Conservation (phyloP, 1,139 yeast genomes). For the Komagataea norvegica region DNA sequence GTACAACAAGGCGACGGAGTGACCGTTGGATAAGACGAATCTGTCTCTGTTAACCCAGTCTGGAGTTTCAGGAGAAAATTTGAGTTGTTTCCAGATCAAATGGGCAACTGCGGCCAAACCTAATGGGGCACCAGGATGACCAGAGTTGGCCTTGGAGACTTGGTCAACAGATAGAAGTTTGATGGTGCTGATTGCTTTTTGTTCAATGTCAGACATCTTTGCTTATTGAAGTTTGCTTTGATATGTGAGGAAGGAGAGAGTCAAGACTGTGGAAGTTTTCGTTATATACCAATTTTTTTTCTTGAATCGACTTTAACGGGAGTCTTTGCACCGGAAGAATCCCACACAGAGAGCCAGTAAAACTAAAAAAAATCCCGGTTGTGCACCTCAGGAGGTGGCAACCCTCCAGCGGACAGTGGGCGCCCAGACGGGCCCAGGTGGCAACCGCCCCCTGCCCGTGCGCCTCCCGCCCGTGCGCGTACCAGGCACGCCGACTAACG, state of each 20-base stretch:
- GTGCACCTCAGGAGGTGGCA: background rate
- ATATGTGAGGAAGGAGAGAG: background rate
- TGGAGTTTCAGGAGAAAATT: conserved; percentile 86
- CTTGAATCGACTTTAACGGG: conserved; percentile 5
- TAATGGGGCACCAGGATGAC: conserved; percentile 99
- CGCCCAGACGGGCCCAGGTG: no score
- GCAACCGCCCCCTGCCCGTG: no score
- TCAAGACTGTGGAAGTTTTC: background rate
- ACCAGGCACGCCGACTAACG: no score
- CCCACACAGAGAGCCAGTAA: background rate
- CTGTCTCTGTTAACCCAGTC: conserved; percentile 94
- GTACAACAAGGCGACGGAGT: conserved; percentile 90
- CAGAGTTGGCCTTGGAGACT: conserved; percentile 86
- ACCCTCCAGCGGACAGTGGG: no score
- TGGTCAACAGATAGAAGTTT: conserved; percentile 89
- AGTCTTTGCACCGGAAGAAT: conserved; percentile 8
- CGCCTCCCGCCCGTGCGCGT: no score
- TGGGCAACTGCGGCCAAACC: conserved; percentile 93
- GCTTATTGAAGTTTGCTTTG: no score
- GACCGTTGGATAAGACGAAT: conserved; percentile 94
- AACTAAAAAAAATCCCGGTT: no score
- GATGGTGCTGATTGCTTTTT: conserved; percentile 78
- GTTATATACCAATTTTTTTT: background rate
- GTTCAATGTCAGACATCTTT: conserved; percentile 45
- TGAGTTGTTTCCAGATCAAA: conserved; percentile 71